Evolutionary conservation across 106 monocot genomes (phyloP).

Genomic region (Posidonia australis): DNA sequence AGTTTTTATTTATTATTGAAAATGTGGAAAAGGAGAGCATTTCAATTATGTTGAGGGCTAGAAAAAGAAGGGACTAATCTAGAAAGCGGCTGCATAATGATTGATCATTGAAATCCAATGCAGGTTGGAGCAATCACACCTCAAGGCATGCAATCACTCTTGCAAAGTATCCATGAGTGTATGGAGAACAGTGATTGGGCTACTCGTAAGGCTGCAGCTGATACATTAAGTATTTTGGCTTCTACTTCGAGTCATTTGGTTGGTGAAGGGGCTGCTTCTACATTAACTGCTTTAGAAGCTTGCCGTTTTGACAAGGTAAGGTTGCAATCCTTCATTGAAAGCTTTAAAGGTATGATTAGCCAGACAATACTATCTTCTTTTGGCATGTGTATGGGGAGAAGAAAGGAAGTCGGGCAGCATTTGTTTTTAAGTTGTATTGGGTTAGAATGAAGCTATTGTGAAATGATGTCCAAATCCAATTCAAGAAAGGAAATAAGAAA

Average conservation of each 20-base stretch:
- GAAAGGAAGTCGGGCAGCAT: too few relatives aligned
- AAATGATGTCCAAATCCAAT: too few relatives aligned
- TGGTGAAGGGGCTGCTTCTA: constrained; percentile 49
- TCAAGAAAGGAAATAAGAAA: too few relatives aligned
- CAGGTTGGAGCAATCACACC: constrained; percentile 81
- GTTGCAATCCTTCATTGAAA: not conserved
- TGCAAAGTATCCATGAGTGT: constrained; percentile 77
- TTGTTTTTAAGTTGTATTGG: too few relatives aligned
- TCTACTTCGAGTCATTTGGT: constrained; percentile 63
- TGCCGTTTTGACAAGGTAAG: constrained; percentile 96
- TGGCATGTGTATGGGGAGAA: too few relatives aligned
- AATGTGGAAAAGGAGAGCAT: not conserved
- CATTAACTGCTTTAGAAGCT: constrained; percentile 61
- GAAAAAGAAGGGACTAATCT: too few relatives aligned
- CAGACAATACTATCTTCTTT: too few relatives aligned
- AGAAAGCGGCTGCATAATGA: not conserved
- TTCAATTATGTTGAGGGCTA: not conserved
- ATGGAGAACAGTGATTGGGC: constrained; percentile 90
- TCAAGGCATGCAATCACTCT: constrained; percentile 53
- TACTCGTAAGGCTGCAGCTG: constrained; percentile 89
- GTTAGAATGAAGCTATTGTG: too few relatives aligned
- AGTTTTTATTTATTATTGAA: not conserved
- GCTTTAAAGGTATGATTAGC: not conserved
- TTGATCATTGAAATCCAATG: constrained; percentile 4
- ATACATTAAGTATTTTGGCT: constrained; percentile 60